Base-by-base conservation (phyloP, 2,329 filamentous ascomycete genomes). In the Colletotrichum noveboracense region DNA sequence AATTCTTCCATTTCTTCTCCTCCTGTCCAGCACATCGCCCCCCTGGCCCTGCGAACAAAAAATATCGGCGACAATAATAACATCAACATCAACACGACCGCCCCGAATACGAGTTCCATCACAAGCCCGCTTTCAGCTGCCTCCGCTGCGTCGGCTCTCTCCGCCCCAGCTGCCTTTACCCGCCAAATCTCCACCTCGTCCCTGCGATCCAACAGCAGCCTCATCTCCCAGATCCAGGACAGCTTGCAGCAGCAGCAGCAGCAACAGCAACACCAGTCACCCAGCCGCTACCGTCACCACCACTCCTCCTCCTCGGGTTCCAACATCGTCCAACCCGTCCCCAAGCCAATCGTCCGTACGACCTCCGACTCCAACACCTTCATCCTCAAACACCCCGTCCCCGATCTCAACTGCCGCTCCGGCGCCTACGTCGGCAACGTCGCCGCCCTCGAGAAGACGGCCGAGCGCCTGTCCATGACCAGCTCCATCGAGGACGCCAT, bases 401-500 rank as follows among this genome's bases (percentile, higher is more conserved):
- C 93, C 69, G 92, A 94, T 80, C 85, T 91, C 65, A 91, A 91
- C 81, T 88, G 88, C 66, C 88, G 92, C 71, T 90, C 92, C 74
- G 91, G 90, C 30, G 91, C 91, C 36, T 92, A 91, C 81, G 85
- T 89, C 21, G 89, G 89, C 81, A 95, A 94, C 85, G 92, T 96
- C 77, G 92, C 93, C 78, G 91, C 93, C 66, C 90, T 96, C 77
- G 94, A 96, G 84, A 92, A 93, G 78, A 93, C 92, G 13, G 94
- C 94, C 65, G 94, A 96, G 84, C 90, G 92, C 78, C 88, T 96
- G 83, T 94, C 93, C 79, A 90, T 91, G 86, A 93, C 92, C 72
- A 94, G 93, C 77, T 95, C 94, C 77, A 94, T 96, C 80, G 94
- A 94, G 80, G 91, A 94, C 86, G 94, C 94, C 79, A 96, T 96